These are phyloP conservation scores for Fusarium pseudonygamai DNA, from an alignment of 2,329 filamentous ascomycete species.

Conservation along the genomic window DNA sequence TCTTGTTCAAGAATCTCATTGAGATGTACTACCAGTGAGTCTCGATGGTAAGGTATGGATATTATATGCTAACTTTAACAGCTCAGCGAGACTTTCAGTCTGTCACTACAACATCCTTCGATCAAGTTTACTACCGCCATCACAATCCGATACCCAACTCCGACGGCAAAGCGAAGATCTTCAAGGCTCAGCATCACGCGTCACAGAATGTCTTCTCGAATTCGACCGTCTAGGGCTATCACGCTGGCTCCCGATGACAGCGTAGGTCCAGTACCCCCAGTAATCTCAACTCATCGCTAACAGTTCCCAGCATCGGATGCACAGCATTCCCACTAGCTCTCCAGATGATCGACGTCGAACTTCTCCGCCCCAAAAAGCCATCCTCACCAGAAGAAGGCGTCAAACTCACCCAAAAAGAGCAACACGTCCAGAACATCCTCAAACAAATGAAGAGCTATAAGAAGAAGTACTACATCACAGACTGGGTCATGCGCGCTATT, in stretches of 20 bases:
- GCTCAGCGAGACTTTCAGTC: conserved; percentile 31
- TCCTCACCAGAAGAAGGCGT: not conserved
- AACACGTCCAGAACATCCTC: conserved; percentile 32
- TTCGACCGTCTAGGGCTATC: conserved; percentile 29
- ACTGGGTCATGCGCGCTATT: conserved; percentile 38
- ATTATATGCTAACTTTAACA: not conserved
- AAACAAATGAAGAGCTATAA: conserved; percentile 39
- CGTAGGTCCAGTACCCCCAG: conserved; percentile 7
- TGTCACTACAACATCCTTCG: conserved; percentile 40
- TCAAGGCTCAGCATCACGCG: conserved; percentile 31
- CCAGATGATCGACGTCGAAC: conserved; percentile 39
- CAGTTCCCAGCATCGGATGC: conserved; percentile 23
- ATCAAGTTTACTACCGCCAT: conserved; percentile 18
- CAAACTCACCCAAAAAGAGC: conserved; percentile 20
- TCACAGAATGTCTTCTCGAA: conserved; percentile 36
- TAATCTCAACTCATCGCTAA: not conserved
- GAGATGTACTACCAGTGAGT: conserved; percentile 44
- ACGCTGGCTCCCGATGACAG: conserved; percentile 40
- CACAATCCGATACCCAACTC: not conserved
- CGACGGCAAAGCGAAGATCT: conserved; percentile 39
- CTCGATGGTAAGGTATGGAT: fast-evolving
- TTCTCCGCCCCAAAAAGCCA: conserved; percentile 18
- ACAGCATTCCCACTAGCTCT: conserved; percentile 35
- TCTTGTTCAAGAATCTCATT: conserved; percentile 36
- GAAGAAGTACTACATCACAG: conserved; percentile 36